These are phyloP conservation scores for Phytophthora gonapodyides DNA, from an alignment of 352 stramenopile species.

Conservation along the genomic window DNA sequence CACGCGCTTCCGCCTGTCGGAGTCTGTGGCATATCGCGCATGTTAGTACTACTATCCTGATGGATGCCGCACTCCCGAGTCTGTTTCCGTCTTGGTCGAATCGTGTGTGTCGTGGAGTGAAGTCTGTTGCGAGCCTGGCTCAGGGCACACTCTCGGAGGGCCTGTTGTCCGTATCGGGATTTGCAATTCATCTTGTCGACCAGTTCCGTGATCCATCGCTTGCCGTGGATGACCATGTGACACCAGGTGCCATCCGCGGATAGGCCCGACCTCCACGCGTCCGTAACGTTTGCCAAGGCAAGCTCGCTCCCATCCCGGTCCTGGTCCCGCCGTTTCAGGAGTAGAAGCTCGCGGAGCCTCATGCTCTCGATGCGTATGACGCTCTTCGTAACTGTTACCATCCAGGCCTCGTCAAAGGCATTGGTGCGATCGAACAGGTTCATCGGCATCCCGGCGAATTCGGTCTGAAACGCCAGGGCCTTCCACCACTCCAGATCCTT, in stretches of 20 bases:
- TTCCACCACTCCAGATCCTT: constrained; percentile 9
- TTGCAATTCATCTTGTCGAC: constrained; percentile 4
- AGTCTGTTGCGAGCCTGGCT: constrained; percentile 12
- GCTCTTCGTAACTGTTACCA: not conserved
- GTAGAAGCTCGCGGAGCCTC: not conserved
- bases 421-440: constrained; percentile 1
- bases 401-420: not conserved
- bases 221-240: not conserved
- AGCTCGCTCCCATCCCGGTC: not conserved
- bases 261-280: not conserved
- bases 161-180: not conserved
- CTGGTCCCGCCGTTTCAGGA: not conserved
- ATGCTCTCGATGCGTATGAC: not conserved
- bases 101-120: constrained; percentile 7
- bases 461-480: constrained; percentile 4
- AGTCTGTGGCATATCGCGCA: not conserved
- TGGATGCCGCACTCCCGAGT: constrained; percentile 3
- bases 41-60: not conserved
- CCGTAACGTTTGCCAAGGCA: not conserved
- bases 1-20: not conserved
- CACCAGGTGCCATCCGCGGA: not conserved
- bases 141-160: constrained; percentile 1
- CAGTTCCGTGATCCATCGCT: not conserved
- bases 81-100: constrained; percentile 3
- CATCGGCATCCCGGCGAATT: constrained; percentile 11